phyloP scores from a whole-genome alignment of 495 filamentous ascomycete species.

The Aspergillus steynii region DNA sequence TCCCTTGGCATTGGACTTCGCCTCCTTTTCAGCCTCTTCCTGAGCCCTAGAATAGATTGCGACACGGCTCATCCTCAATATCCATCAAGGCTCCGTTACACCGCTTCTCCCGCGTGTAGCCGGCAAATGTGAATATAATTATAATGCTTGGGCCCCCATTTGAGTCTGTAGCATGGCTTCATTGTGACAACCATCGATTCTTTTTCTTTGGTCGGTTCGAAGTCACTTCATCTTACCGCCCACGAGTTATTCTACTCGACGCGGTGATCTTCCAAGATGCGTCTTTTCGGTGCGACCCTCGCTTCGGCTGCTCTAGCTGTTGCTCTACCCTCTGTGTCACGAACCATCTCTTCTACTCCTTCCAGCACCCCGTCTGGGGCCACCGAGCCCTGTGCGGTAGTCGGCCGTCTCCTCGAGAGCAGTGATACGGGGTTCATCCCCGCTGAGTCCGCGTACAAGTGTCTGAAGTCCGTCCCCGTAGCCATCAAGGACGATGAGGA shows the following conservation, averaged over 20 bases:
- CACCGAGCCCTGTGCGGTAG: slow-evolving; percentile 8
- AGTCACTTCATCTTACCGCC: too few relatives aligned
- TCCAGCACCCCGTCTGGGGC: neutral
- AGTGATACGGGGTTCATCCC: neutral
- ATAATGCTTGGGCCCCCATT: neutral
- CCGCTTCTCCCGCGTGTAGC: too few relatives aligned
- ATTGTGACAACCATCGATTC: neutral
- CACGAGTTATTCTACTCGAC: neutral
- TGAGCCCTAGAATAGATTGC: neutral
- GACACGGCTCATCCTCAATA: too few relatives aligned
- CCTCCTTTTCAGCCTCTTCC: too few relatives aligned
- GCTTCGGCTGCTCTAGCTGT: slow-evolving; percentile 6
- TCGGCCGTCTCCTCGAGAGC: neutral
- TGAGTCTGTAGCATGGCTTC: neutral
- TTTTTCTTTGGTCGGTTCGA: neutral
- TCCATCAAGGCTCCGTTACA: too few relatives aligned
- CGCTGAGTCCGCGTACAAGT: slow-evolving; percentile 17
- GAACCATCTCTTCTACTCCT: neutral
- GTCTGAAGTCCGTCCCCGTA: slow-evolving; percentile 20
- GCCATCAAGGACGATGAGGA: slow-evolving; percentile 8
- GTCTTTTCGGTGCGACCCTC: slow-evolving; percentile 3
- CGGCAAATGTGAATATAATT: neutral
- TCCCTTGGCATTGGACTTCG: neutral
- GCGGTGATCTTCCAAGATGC: slow-evolving; percentile 1
- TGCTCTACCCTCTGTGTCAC: neutral